Evolutionary conservation across 2,329 filamentous ascomycete genomes (phyloP).

Genomic region (Leptosphaerulina australis): DNA sequence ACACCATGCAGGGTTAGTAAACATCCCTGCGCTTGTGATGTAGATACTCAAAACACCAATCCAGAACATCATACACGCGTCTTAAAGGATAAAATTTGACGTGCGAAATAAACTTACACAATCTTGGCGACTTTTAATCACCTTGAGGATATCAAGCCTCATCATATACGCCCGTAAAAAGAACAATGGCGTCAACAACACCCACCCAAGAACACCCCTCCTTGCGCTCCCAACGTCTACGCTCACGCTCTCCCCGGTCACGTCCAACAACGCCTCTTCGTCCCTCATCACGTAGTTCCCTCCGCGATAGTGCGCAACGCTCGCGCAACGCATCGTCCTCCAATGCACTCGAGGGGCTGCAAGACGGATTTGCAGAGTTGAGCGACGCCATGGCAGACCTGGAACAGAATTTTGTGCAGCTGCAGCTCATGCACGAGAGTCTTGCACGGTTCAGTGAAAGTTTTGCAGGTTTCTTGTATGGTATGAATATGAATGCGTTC

Average conservation of each 20-base stretch:
- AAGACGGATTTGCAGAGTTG: slow-evolving; percentile 90
- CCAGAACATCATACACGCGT: not conserved
- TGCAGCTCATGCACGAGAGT: slow-evolving; percentile 96
- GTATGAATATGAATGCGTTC: slow-evolving; percentile 98
- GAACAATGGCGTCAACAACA: slow-evolving; percentile 32
- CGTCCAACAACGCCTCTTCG: slow-evolving; percentile 91
- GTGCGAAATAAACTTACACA: not conserved
- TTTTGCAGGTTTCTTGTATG: slow-evolving; percentile 94
- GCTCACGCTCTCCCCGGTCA: slow-evolving; percentile 64
- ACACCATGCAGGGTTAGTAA: slow-evolving; percentile 7
- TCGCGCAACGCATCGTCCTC: slow-evolving; percentile 55
- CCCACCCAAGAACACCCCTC: slow-evolving; percentile 31
- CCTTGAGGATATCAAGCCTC: too few relatives aligned
- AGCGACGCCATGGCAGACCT: slow-evolving; percentile 93
- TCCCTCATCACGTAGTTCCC: slow-evolving; percentile 84
- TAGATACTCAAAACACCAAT: not conserved
- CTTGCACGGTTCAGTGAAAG: slow-evolving; percentile 92
- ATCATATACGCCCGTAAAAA: not conserved
- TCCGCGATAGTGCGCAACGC: slow-evolving; percentile 63
- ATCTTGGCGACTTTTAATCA: too few relatives aligned
- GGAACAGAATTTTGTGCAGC: slow-evolving; percentile 96
- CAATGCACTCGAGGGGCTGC: slow-evolving; percentile 79
- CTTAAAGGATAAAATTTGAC: not conserved
- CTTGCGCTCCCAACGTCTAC: slow-evolving; percentile 33
- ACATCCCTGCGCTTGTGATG: slow-evolving; percentile 5